Percentiles rank a stretch among this genome's conserved stretches.
These are phyloP conservation scores for Diutina siamensis DNA, from an alignment of 1,139 yeast species.

Conservation along the genomic window DNA sequence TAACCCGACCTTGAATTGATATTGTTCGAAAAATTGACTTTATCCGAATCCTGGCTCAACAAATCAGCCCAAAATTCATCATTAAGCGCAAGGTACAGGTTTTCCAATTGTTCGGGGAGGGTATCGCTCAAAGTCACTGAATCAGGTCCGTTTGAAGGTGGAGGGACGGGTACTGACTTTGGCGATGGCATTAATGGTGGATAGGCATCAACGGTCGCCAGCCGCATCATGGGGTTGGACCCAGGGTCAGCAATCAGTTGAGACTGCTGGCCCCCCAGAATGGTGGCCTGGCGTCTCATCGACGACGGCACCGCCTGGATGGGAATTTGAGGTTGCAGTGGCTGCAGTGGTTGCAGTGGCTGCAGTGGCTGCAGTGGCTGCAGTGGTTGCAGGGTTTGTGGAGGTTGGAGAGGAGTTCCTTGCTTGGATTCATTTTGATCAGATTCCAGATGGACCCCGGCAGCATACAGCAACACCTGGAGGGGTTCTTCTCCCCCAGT, in stretches of 20 bases:
- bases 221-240: neutral
- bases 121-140: neutral
- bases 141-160: neutral
- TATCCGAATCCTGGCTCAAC: conserved; percentile 24
- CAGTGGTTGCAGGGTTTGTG: neutral
- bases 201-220: neutral
- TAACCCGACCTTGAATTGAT: neutral
- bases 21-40: conserved; percentile 17
- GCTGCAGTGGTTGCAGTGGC: neutral
- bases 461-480: neutral
- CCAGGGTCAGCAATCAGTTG: neutral
- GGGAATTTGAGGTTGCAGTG: neutral
- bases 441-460: neutral
- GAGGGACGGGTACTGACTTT: neutral
- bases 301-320: too few relatives aligned
- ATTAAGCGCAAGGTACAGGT: conserved; percentile 13
- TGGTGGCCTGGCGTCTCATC: neutral
- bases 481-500: neutral
- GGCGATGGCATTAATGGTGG: too few relatives aligned
- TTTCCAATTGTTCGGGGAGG: conserved; percentile 1
- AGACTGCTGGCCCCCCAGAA: neutral
- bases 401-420: neutral
- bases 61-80: conserved; percentile 37
- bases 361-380: neutral
- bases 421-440: neutral